Base-by-base conservation (phyloP, 805 yeast genomes). In the Schizosaccharomyces octosporus region DNA sequence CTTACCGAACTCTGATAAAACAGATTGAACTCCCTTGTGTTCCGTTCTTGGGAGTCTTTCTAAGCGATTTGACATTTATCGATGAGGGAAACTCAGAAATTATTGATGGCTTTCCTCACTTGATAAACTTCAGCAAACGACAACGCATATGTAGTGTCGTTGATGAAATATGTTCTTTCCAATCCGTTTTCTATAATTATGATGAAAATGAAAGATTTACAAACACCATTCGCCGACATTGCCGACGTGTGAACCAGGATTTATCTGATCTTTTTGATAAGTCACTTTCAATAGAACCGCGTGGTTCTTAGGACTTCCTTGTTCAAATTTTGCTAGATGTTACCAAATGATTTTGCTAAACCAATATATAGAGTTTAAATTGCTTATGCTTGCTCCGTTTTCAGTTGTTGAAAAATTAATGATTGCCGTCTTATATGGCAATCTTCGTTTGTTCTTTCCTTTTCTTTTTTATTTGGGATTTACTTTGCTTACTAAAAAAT, bases 21-120 rank as follows among this genome's bases (percentile, higher is more conserved):
- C 78, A 82, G 62, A 79, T 87, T 60, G 73, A 75, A 31, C 87
- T 83, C 60, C 88, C 97, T 5, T 85, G 94, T 69, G 83, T 90
- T 48, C 98, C 98, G 36, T 90, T 90, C 69, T 81, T 90, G 66
- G 98, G 97, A 21, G 90, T 90, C 55, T 87, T 81, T 69, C 73
- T 90, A 62, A 84, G 95, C 59, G 97, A 90, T 70, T 74, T 90
- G 68, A 85, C 96, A 17, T 90, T 90, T 68, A 81, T 88, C 6
- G 84, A 79, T 39, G 95, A 86, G 66, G 97, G 97, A 55, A 90
- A 88, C 68, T 81, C 95, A 0, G 95, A 90, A 68, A 64, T 64
- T 60, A 48, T 65, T 11, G 48, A 63, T 5, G 31, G 29, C 9
- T 59, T 42, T 42, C 59, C 32, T n/a, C 61, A 64, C n/a, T 71